These are phyloP conservation scores for Colletotrichum echinochloae DNA, from an alignment of 2,329 filamentous ascomycete genomes.

Conservation along the genomic window DNA sequence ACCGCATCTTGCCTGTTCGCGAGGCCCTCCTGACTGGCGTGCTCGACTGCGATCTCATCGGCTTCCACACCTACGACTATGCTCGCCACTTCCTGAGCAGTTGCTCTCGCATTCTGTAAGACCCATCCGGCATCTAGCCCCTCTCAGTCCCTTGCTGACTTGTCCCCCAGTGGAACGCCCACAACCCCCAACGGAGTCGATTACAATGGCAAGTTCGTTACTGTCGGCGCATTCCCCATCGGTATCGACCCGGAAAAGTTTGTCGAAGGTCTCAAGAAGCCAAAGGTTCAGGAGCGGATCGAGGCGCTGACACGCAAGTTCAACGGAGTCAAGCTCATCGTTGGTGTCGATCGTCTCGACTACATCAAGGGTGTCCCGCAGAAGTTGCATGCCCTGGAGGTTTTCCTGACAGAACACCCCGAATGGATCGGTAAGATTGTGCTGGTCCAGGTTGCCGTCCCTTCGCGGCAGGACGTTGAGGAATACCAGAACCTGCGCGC, in stretches of 20 bases:
- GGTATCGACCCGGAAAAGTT: slow-evolving; percentile 99
- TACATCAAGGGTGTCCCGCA: slow-evolving; percentile 99
- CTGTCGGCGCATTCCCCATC: slow-evolving; percentile 95
- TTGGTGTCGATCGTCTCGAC: slow-evolving; percentile 95
- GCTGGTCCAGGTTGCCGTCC: slow-evolving; percentile 94
- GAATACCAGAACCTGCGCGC: slow-evolving; percentile 97
- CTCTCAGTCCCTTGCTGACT: slow-evolving; percentile 1
- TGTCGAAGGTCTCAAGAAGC: slow-evolving; percentile 85
- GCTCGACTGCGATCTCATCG: slow-evolving; percentile 93
- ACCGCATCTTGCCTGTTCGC: slow-evolving; percentile 92
- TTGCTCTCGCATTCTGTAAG: slow-evolving; percentile 90
- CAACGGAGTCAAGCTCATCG: slow-evolving; percentile 94
- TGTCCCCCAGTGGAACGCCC: slow-evolving; percentile 63
- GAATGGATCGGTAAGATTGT: slow-evolving; percentile 99
- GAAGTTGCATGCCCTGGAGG: slow-evolving; percentile 95
- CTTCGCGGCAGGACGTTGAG: slow-evolving; percentile 94
- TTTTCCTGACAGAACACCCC: slow-evolving; percentile 95
- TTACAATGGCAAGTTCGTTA: slow-evolving; percentile 88
- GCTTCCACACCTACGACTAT: slow-evolving; percentile 99
- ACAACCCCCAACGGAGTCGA: slow-evolving; percentile 96
- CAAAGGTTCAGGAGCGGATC: slow-evolving; percentile 89
- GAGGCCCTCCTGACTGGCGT: slow-evolving; percentile 89
- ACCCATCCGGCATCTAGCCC: slow-evolving; percentile 22
- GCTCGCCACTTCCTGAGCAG: slow-evolving; percentile 97
- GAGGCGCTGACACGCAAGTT: slow-evolving; percentile 89